Evolutionary conservation across 2,329 filamentous ascomycete species (phyloP), one percentile per base, ranked within the genome.

Genomic region (Cryphonectria parasitica): DNA sequence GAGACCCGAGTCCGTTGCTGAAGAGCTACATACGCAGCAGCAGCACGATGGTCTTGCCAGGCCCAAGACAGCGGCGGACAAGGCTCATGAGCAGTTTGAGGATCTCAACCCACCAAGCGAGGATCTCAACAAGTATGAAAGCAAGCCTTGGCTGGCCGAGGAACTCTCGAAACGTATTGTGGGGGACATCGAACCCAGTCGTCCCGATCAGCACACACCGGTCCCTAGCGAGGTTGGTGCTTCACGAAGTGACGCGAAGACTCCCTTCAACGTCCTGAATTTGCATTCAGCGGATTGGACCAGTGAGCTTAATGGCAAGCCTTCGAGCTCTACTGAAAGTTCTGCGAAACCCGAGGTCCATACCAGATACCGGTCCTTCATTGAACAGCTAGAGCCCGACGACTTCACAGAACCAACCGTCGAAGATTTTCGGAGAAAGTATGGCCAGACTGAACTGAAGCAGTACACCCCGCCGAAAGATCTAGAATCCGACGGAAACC

Each of bases 241-340:
- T 31, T 28, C 17, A 0, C 69, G 67, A 8, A 73, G 80, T 58
- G 75, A 80, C 54, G 67, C 76, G 19, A 69, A 78, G 41, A 72
- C 76, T 43, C 75, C 80, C 67, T 82, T 84, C 69, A 77, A 83
- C 2, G 84, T 87, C 64, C 75, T 86, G 62, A 73, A 79, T 69
- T 76, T 81, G 54, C 84, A 84, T 70, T 77, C 76, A 1, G 78
- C 81, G 4, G 77, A 79, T 15, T 11, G 25, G 49, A 15, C 49
- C 17, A 54, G 64, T 25, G 31, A 72, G 60, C 34, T 60, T 4
- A 11, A 63, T 4, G 73, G 69, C 2, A 67, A 73, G 34, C 36
- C 84, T 39, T 77, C 82, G 31, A 72, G 74, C 11, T 68, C 69
- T 45, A 73, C 75, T 31, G 72, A 75, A 3, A 66, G 74, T 17